Conservation (phyloP, 2,329 filamentous ascomycete genomes). For the Exophiala dermatitidis region DNA sequence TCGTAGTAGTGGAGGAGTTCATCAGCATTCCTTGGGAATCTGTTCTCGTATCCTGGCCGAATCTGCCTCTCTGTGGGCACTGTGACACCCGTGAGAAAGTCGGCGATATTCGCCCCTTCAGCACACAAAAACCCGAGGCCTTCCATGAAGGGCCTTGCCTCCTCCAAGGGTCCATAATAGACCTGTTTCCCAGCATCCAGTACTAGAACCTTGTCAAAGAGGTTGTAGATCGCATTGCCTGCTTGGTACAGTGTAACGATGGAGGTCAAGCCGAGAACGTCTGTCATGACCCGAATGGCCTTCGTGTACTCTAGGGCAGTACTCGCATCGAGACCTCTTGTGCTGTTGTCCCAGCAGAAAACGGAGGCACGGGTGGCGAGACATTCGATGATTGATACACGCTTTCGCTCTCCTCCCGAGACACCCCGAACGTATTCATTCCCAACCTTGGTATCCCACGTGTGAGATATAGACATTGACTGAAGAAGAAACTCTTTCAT, state of each 20-base stretch:
- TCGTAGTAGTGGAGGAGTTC: slow-evolving; percentile 47
- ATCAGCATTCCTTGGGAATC: slow-evolving; percentile 40
- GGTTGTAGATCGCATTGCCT: slow-evolving; percentile 60
- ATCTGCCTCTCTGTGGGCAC: slow-evolving; percentile 47
- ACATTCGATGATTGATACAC: slow-evolving; percentile 61
- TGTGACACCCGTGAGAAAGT: slow-evolving; percentile 60
- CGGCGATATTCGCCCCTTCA: slow-evolving; percentile 56
- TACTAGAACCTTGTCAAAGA: slow-evolving; percentile 64
- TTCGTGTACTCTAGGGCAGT: slow-evolving; percentile 57
- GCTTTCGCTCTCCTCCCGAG: slow-evolving; percentile 61
- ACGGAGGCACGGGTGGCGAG: slow-evolving; percentile 53
- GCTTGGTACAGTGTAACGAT: slow-evolving; percentile 64
- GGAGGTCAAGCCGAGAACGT: slow-evolving; percentile 52
- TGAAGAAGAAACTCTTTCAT: slow-evolving; percentile 51
- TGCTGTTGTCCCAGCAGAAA: slow-evolving; percentile 62
- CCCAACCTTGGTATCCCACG: slow-evolving; percentile 58
- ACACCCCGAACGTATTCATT: slow-evolving; percentile 61
- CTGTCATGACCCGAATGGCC: slow-evolving; percentile 57
- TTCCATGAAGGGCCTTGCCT: slow-evolving; percentile 60
- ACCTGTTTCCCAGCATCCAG: slow-evolving; percentile 60
- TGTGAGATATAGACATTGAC: slow-evolving; percentile 54
- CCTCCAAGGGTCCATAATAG: slow-evolving; percentile 54
- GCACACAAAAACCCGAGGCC: slow-evolving; percentile 56
- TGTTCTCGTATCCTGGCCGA: slow-evolving; percentile 37
- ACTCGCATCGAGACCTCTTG: slow-evolving; percentile 58